Conservation (phyloP, 2,329 filamentous ascomycete genomes). For the Aureobasidium uvarum region DNA sequence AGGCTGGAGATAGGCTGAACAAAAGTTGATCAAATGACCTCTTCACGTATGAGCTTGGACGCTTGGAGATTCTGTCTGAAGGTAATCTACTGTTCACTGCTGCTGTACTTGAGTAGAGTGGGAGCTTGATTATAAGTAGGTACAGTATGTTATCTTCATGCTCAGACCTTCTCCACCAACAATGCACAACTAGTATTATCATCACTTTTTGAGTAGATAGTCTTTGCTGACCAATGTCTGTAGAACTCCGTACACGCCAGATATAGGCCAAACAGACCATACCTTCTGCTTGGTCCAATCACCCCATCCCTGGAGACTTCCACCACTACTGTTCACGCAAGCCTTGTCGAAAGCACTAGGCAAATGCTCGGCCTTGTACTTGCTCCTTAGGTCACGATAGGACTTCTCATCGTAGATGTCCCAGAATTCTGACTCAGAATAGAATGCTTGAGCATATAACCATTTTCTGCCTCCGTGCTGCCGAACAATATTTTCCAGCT, state of each 20-base stretch:
- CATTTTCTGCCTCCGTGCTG: slow-evolving; percentile 65
- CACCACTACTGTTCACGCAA: background rate
- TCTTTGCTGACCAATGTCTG: slow-evolving; percentile 20
- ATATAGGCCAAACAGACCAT: slow-evolving; percentile 10
- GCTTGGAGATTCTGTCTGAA: background rate
- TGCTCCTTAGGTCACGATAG: slow-evolving; percentile 59
- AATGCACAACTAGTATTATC: background rate
- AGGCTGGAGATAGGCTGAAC: slow-evolving; percentile 2
- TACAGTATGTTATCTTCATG: background rate
- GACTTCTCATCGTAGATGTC: slow-evolving; percentile 58
- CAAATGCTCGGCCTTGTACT: slow-evolving; percentile 40
- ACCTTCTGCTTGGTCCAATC: background rate
- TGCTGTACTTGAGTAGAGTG: background rate
- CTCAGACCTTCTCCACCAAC: background rate
- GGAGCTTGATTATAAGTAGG: background rate
- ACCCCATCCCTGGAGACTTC: background rate
- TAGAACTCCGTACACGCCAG: slow-evolving; percentile 16
- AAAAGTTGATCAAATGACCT: slow-evolving; percentile 15
- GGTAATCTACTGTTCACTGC: background rate
- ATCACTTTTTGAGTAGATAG: slow-evolving; percentile 19
- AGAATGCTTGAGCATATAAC: slow-evolving; percentile 68
- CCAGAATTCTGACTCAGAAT: slow-evolving; percentile 68
- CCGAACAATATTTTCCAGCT: slow-evolving; percentile 59
- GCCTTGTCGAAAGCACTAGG: slow-evolving; percentile 17
- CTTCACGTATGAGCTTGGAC: background rate